Conservation (phyloP, 257 asterid species). For the Ajuga chamaepitys region DNA sequence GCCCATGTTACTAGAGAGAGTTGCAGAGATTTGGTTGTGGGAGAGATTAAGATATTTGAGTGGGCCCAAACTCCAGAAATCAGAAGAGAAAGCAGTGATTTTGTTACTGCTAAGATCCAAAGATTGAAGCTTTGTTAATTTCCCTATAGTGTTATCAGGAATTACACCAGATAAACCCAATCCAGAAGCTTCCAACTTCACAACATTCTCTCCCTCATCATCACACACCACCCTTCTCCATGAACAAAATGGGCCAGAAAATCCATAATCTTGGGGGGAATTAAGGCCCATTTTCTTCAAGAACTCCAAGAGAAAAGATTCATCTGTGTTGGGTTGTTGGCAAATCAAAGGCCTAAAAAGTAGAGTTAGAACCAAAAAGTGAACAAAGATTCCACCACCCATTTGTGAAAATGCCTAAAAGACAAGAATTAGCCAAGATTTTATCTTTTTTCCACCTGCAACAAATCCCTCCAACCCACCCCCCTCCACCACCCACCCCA, state of each 20-base stretch:
- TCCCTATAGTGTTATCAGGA: slow-evolving; percentile 83
- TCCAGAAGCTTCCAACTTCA: slow-evolving; percentile 45
- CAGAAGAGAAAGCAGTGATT: slow-evolving; percentile 68
- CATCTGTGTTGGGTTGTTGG: slow-evolving; percentile 70
- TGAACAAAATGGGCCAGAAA: slow-evolving; percentile 59
- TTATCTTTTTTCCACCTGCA: not conserved
- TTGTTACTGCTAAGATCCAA: slow-evolving; percentile 86
- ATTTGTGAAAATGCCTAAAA: slow-evolving; percentile 26
- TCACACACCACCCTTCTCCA: slow-evolving; percentile 80
- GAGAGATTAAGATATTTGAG: slow-evolving; percentile 66
- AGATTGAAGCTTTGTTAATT: slow-evolving; percentile 48
- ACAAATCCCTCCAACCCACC: slow-evolving; percentile 18
- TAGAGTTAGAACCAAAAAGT: slow-evolving; percentile 37
- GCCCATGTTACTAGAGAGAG: slow-evolving; percentile 64
- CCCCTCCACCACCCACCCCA: not conserved
- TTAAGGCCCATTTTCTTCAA: slow-evolving; percentile 55
- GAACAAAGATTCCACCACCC: slow-evolving; percentile 48
- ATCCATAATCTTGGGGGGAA: slow-evolving; percentile 25
- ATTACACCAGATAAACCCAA: slow-evolving; percentile 69
- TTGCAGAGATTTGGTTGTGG: slow-evolving; percentile 45
- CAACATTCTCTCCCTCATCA: slow-evolving; percentile 37
- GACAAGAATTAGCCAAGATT: not conserved
- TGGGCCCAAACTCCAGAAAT: slow-evolving; percentile 87
- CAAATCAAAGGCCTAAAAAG: slow-evolving; percentile 40
- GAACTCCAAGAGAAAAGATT: slow-evolving; percentile 56